Evolutionary conservation across 2,329 filamentous ascomycete species (phyloP).

Genomic region (Claviceps sorghi): DNA sequence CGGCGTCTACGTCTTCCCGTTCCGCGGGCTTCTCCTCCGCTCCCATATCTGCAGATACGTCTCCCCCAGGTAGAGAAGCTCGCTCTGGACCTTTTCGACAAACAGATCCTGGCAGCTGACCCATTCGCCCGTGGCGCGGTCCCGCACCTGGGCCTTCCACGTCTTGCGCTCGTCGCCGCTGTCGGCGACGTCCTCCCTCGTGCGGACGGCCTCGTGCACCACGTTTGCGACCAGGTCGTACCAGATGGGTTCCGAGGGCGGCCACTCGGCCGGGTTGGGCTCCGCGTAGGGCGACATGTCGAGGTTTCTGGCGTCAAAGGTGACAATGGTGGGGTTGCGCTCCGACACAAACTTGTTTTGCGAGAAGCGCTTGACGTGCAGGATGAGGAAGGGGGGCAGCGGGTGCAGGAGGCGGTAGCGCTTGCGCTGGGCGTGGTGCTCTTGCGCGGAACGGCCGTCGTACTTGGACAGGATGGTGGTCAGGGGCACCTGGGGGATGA

Average conservation of each 20-base stretch:
- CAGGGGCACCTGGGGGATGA: constrained; percentile 84
- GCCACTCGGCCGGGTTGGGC: constrained; percentile 58
- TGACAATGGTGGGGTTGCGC: constrained; percentile 95
- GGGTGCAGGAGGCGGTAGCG: constrained; percentile 84
- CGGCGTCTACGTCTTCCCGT: neutral
- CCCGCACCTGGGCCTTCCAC: constrained; percentile 83
- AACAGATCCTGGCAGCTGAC: constrained; percentile 86
- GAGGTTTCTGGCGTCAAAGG: constrained; percentile 70
- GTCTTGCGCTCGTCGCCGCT: constrained; percentile 77
- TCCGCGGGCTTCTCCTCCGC: constrained; percentile 40
- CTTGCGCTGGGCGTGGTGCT: constrained; percentile 75
- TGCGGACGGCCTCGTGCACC: constrained; percentile 68
- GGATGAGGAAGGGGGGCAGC: constrained; percentile 75
- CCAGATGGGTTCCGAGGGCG: constrained; percentile 68
- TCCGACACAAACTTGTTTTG: constrained; percentile 94
- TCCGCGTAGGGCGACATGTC: constrained; percentile 87
- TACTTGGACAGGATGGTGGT: constrained; percentile 80
- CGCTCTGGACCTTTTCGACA: constrained; percentile 76
- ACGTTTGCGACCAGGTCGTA: constrained; percentile 96
- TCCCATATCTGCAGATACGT: constrained; percentile 97
- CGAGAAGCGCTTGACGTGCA: constrained; percentile 95
- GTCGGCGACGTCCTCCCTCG: constrained; percentile 72
- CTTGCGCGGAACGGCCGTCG: constrained; percentile 74
- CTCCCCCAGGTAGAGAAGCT: constrained; percentile 85
- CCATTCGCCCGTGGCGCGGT: constrained; percentile 76